Evolutionary conservation across 257 asterid genomes (phyloP), one percentile per base, ranked within the genome.

Genomic region (Vinca minor): DNA sequence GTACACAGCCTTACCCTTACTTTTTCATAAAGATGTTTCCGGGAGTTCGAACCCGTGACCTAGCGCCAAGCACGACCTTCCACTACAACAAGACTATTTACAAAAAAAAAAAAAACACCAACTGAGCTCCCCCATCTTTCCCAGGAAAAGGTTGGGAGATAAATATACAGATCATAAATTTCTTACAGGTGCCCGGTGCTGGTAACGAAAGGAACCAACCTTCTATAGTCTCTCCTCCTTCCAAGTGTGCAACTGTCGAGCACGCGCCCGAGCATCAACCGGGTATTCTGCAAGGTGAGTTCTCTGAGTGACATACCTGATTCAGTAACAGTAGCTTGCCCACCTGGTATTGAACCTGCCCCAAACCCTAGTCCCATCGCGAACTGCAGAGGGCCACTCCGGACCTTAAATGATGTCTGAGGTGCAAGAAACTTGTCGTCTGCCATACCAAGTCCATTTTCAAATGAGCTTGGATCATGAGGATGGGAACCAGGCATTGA

Each of bases 381-480:
- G 68, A 84, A 93, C 83, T 87, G 99, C 72, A 87, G 68, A 0
- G 98, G 96, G 26, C 99, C 99, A 39, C 99, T 93, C 29, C 97
- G 89, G 42, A 97, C 95, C 77, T 89, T 93, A 46, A 87, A 87
- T 36, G 99, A 93, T 55, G 94, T 79, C 66, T 89, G 97, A 56
- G 96, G 89, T 6, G 82, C 96, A 45, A 87, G 85, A 63, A 80
- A 29, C 84, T 87, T 93, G 35, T 93, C 98, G 1, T 89, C 97
- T 14, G 73, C 69, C 26, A 78, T 81, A 47, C 77, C 81, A 63
- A 71, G 82, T 20, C 96, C 97, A 18, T 86, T 93, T 81, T 89
- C 98, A 14, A 71, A 78, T 9, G 83, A 66, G n/a, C 79, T 82
- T 0, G 83, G 75, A 20, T 87, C 99, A 1, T 74, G 78, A 5